A percentile compares a stretch with the other conserved stretches of the same genome.
phyloP scores from a whole-genome alignment of 352 stramenopile genomes.

The Salisapilia sapeloensis region DNA sequence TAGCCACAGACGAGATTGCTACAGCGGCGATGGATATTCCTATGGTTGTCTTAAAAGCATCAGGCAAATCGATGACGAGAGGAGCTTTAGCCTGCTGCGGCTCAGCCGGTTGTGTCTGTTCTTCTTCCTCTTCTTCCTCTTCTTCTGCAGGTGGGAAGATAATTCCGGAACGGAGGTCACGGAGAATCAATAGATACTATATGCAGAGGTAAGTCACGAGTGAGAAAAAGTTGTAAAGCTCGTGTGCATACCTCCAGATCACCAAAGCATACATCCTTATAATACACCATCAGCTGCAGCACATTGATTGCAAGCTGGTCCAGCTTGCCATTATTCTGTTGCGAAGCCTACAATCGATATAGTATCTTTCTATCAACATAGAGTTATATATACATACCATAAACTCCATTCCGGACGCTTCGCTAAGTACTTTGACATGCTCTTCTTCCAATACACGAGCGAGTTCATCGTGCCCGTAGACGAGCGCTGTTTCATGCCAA shows the following conservation, averaged over 20 bases:
- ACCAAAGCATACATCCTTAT: constrained; percentile 49
- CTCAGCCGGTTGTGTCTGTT: too few relatives aligned
- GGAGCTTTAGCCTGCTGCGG: too few relatives aligned
- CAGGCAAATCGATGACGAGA: too few relatives aligned
- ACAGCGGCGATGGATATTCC: too few relatives aligned
- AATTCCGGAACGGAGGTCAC: not conserved
- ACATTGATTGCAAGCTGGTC: constrained; percentile 28
- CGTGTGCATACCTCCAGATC: constrained; percentile 29
- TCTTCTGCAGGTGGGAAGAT: not conserved
- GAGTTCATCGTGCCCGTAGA: constrained; percentile 14
- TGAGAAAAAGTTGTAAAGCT: not conserved
- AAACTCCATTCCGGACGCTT: constrained; percentile 38
- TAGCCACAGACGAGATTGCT: too few relatives aligned
- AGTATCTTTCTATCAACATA: not conserved
- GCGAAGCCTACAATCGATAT: constrained; percentile 9
- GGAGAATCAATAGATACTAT: not conserved
- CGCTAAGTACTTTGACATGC: constrained; percentile 34
- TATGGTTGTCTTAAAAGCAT: too few relatives aligned
- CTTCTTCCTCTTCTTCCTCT: too few relatives aligned
- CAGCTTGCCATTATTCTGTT: constrained; percentile 14
- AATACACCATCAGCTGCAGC: constrained; percentile 35
- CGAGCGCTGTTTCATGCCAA: constrained; percentile 27
- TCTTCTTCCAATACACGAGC: constrained; percentile 27
- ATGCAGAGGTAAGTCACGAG: not conserved
- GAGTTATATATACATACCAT: constrained; percentile 13